Evolutionary conservation across 1,139 yeast genomes (phyloP).

Genomic region (Debaryomyces fabryi): DNA sequence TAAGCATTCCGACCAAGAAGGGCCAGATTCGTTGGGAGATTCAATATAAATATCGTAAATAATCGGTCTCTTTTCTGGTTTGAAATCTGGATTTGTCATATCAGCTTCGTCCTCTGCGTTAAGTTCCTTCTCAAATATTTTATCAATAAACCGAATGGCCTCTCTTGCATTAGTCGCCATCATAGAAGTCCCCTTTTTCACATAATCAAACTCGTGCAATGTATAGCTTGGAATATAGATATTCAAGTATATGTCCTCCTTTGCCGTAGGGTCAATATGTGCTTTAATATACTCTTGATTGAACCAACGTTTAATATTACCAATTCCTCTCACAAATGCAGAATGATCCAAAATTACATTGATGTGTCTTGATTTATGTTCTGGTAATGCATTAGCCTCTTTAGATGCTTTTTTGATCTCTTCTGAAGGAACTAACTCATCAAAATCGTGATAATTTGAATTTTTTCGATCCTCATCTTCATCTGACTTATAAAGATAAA

Average conservation of each 20-base stretch:
- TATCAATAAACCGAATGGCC: conserved; percentile 56
- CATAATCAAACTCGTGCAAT: conserved; percentile 56
- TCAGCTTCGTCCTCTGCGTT: conserved; percentile 10
- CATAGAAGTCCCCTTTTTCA: conserved; percentile 56
- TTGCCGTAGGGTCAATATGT: conserved; percentile 16
- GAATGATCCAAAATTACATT: conserved; percentile 59
- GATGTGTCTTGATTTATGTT: conserved; percentile 14
- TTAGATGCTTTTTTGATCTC: not conserved
- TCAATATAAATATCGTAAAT: conserved; percentile 32
- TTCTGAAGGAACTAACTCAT: conserved; percentile 15
- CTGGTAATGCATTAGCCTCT: not conserved
- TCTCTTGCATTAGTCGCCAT: conserved; percentile 60
- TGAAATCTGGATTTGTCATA: conserved; percentile 11
- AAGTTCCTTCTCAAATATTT: conserved; percentile 27
- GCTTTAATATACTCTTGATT: conserved; percentile 38
- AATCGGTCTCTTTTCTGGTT: conserved; percentile 14
- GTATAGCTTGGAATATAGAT: conserved; percentile 56
- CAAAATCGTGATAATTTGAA: conserved; percentile 9
- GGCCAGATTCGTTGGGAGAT: conserved; percentile 45
- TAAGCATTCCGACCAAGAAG: conserved; percentile 52
- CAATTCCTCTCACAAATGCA: conserved; percentile 61
- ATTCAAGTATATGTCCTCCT: conserved; percentile 28
- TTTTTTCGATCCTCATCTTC: conserved; percentile 5
- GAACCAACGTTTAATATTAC: conserved; percentile 61
- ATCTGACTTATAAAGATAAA: not conserved